Percentiles rank a stretch among this genome's conserved stretches.
Evolutionary conservation across 192 early-diverging fungal species (phyloP).

Genomic region (Rhizophagus sp.): DNA sequence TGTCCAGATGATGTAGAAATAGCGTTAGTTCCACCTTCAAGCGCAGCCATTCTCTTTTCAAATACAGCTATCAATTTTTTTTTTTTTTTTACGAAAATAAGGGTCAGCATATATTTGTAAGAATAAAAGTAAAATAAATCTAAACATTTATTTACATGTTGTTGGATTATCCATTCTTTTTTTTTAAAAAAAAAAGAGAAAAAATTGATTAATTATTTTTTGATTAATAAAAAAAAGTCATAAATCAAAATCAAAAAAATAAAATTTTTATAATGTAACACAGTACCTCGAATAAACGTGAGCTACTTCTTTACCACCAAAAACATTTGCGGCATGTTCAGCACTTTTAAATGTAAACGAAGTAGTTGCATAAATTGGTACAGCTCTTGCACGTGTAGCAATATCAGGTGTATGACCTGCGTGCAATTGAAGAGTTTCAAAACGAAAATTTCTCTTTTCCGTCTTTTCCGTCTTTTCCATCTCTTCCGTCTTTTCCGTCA

Average conservation of each 20-base stretch:
- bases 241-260: background rate
- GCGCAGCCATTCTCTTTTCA: conserved; percentile 88
- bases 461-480: no score
- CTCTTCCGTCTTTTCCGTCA: no score
- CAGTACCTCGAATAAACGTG: conserved; percentile 84
- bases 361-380: conserved; percentile 89
- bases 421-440: conserved; percentile 93
- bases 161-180: background rate
- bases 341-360: conserved; percentile 84
- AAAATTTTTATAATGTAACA: no score
- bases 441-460: conserved; percentile 41
- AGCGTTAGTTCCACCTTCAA: conserved; percentile 85
- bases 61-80: conserved; percentile 62
- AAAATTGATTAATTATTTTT: background rate
- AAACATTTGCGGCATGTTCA: conserved; percentile 80
- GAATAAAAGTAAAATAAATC: background rate
- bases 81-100: background rate
- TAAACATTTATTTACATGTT: background rate
- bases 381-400: conserved; percentile 77
- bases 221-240: background rate
- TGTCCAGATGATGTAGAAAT: conserved; percentile 61
- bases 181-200: no score
- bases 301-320: conserved; percentile 70
- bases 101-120: background rate
- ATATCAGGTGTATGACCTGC: conserved; percentile 69